Evolutionary conservation across 139 green algal species (phyloP).

Genomic region (Chlamydomonas incerta): DNA sequence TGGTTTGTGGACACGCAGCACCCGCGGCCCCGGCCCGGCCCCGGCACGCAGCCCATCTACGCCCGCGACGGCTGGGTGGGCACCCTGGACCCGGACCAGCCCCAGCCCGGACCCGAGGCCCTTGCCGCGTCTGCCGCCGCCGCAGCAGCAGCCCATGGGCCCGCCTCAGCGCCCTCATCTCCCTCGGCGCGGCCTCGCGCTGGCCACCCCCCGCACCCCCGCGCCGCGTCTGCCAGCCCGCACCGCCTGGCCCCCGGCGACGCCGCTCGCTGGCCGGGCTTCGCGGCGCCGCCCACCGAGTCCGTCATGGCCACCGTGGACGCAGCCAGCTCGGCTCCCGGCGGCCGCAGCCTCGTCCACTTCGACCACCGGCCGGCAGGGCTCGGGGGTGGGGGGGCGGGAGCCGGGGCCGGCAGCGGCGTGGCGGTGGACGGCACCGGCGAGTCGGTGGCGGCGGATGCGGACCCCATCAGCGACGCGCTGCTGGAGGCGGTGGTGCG

Average conservation of each 20-base stretch:
- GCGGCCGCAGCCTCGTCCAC: too few relatives aligned
- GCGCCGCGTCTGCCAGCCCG: not conserved
- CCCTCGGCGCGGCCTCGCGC: too few relatives aligned
- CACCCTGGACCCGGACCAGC: not conserved
- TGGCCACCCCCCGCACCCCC: too few relatives aligned
- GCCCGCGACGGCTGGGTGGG: conserved; percentile 10
- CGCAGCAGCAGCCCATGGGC: too few relatives aligned
- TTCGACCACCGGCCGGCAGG: too few relatives aligned
- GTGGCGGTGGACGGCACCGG: not conserved
- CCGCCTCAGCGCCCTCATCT: not conserved
- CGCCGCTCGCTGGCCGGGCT: not conserved
- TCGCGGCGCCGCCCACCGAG: not conserved
- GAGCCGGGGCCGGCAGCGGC: not conserved
- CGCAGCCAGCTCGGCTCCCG: not conserved
- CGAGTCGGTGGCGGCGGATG: not conserved
- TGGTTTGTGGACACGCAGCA: conserved; percentile 3
- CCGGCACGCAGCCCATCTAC: conserved; percentile 13
- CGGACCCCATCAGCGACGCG: conserved; percentile 14
- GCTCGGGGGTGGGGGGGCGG: not conserved
- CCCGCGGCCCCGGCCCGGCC: not conserved
- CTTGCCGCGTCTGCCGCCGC: too few relatives aligned
- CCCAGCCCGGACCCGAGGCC: not conserved
- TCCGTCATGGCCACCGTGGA: not conserved
- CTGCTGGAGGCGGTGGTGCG: conserved; percentile 23
- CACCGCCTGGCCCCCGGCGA: too few relatives aligned